Conservation (phyloP, 768 basidiomycete genomes). For the Mycena pura region DNA sequence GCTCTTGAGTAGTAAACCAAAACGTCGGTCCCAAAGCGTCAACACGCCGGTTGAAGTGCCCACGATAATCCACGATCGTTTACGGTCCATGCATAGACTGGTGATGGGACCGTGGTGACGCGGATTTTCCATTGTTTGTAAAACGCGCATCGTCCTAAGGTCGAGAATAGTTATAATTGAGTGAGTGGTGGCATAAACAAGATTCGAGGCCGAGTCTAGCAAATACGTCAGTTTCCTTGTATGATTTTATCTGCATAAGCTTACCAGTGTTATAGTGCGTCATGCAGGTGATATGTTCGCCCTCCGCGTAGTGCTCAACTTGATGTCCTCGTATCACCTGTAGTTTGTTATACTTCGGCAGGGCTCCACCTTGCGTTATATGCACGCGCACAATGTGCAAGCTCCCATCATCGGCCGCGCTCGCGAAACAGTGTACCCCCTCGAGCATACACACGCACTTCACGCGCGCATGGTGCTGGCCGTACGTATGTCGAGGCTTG, state of each 20-base stretch:
- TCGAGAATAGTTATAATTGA: constrained; percentile 80
- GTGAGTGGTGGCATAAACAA: constrained; percentile 87
- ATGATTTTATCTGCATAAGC: constrained; percentile 9
- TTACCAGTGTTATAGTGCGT: constrained; percentile 79
- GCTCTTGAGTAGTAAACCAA: constrained; percentile 85
- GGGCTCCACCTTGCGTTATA: constrained; percentile 63
- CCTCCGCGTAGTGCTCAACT: constrained; percentile 58
- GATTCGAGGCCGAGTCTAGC: constrained; percentile 73
- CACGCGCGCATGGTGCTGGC: constrained; percentile 71
- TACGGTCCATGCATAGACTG: constrained; percentile 82
- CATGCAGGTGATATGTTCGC: constrained; percentile 87
- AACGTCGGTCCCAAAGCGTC: constrained; percentile 94
- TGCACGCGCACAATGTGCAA: constrained; percentile 86
- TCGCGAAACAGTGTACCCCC: constrained; percentile 86
- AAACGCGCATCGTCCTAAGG: constrained; percentile 80
- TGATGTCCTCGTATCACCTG: constrained; percentile 84
- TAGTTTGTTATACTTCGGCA: constrained; percentile 86
- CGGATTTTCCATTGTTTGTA: constrained; percentile 84
- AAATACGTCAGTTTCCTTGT: not conserved
- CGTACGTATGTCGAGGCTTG: constrained; percentile 76
- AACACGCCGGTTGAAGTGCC: constrained; percentile 88
- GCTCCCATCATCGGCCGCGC: constrained; percentile 85
- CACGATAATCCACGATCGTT: constrained; percentile 86
- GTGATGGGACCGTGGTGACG: constrained; percentile 88
- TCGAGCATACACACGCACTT: constrained; percentile 83